Percentiles rank a stretch among this genome's conserved stretches.
Conservation (phyloP, 169 alveolate species). For the Amoebophrya sp. region DNA sequence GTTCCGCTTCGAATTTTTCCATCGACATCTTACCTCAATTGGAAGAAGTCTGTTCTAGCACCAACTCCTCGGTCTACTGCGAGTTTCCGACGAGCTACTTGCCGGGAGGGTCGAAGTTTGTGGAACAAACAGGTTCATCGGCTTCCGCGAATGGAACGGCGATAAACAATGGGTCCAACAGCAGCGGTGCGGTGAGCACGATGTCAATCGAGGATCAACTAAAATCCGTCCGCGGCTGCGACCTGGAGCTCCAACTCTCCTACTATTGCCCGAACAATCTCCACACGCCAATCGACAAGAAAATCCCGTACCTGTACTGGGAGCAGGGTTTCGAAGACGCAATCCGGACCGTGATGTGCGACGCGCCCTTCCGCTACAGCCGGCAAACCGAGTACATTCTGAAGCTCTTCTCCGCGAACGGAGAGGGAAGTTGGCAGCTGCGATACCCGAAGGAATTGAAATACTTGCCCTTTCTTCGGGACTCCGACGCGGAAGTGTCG, state of each 20-base stretch:
- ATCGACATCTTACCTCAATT: neutral
- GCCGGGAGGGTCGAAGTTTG: neutral
- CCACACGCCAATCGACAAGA: neutral
- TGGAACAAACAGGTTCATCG: neutral
- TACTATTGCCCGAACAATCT: neutral
- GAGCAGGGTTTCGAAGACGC: neutral
- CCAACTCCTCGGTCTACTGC: neutral
- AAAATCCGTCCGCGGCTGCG: neutral
- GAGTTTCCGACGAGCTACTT: neutral
- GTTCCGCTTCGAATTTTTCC: neutral
- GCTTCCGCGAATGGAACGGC: neutral
- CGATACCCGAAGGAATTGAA: neutral
- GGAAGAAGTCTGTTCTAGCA: neutral
- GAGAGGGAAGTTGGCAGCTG: neutral
- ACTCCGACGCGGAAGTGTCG: neutral
- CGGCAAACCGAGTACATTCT: neutral
- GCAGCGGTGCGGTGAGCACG: neutral
- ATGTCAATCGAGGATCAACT: neutral
- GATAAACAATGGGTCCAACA: neutral
- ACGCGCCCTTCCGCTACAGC: slow-evolving; percentile 1
- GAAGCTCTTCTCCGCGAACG: neutral
- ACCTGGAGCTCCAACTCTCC: neutral
- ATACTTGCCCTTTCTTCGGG: neutral
- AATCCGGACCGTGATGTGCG: neutral
- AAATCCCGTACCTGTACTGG: neutral